Base-by-base conservation (phyloP, 2,329 filamentous ascomycete genomes). In the Dactylellina sp. region DNA sequence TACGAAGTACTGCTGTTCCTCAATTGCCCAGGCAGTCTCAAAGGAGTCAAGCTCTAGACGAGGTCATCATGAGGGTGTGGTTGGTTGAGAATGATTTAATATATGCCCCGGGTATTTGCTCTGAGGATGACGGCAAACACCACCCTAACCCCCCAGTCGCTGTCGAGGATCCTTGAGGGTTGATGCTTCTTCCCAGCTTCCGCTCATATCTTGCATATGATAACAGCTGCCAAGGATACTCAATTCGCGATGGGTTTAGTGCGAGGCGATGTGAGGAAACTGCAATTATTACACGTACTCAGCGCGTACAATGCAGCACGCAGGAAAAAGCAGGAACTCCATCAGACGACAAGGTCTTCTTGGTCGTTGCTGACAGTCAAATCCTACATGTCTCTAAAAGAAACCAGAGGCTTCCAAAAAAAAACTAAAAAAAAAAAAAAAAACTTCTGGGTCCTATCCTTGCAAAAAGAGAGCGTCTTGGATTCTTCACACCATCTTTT, bases 141-240 rank as follows among this genome's bases (percentile, higher is more conserved):
- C 65, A 71, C 46, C 57, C 25, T 39, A 11, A 22, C 25, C 56
- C 55, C 64, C 40, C 53, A 56, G 56, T 56, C 64, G 40, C 12
- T 50, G 32, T 25, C 16, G 14, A 49, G 53, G 39, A 72, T 72
- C 68, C 68, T 57, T 57, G 68, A 56, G 39, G 61, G 53, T 57
- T 57, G 28, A 49, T n/a, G 37, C 11, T 57, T 28, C 24, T 65
- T 65, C 35, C 68, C 60, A 60, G 24, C 66, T 72, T 64, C 68
- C 60, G 56, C 64, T 47, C 55, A 42, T 64, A 72, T 72, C 66
- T 72, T 72, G 68, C 68, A 72, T 59, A 72, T 61, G 60, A 72
- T 65, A 72, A 64, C 68, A 70, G 56, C 44, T 65, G 61, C 53
- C 68, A 65, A 65, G 60, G 18, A 18, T 37, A 46, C 37, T 24